Conservation (phyloP, 2,329 filamentous ascomycete genomes). For the Colletotrichum filicis region DNA sequence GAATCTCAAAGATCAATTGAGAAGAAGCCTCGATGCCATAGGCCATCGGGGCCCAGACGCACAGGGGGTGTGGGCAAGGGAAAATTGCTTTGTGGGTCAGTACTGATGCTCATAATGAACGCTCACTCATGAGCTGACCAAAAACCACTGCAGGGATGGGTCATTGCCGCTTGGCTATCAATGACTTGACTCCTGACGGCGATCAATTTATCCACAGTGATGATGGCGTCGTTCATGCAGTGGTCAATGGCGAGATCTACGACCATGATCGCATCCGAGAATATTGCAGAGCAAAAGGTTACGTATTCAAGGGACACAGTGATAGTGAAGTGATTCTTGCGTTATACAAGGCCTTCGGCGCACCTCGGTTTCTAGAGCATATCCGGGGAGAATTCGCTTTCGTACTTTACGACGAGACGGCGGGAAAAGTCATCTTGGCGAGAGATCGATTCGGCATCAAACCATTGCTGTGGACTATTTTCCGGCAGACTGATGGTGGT, state of each 20-base stretch:
- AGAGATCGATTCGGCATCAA: conserved; percentile 69
- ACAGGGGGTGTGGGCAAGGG: conserved; percentile 40
- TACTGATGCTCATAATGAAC: no score
- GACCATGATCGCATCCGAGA: conserved; percentile 57
- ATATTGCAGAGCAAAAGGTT: conserved; percentile 46
- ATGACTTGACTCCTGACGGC: conserved; percentile 58
- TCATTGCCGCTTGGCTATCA: conserved; percentile 62
- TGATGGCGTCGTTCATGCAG: conserved; percentile 57
- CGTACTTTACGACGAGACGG: conserved; percentile 57
- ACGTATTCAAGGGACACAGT: conserved; percentile 56
- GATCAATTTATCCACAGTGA: conserved; percentile 56
- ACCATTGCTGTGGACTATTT: conserved; percentile 61
- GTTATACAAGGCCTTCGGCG: conserved; percentile 60
- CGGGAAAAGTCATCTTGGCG: conserved; percentile 52
- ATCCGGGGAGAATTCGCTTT: conserved; percentile 66
- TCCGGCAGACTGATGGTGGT: neutral
- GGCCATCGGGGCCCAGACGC: conserved; percentile 45
- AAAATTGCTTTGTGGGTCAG: conserved; percentile 22
- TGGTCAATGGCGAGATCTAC: conserved; percentile 45
- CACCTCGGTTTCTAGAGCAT: conserved; percentile 46
- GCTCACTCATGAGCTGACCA: neutral
- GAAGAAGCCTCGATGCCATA: conserved; percentile 38
- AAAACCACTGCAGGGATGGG: conserved; percentile 44
- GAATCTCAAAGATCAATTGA: conserved; percentile 26
- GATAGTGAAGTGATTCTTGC: conserved; percentile 65